Conservation (phyloP, 495 filamentous ascomycete species). For the Penicillium robsamsonii region DNA sequence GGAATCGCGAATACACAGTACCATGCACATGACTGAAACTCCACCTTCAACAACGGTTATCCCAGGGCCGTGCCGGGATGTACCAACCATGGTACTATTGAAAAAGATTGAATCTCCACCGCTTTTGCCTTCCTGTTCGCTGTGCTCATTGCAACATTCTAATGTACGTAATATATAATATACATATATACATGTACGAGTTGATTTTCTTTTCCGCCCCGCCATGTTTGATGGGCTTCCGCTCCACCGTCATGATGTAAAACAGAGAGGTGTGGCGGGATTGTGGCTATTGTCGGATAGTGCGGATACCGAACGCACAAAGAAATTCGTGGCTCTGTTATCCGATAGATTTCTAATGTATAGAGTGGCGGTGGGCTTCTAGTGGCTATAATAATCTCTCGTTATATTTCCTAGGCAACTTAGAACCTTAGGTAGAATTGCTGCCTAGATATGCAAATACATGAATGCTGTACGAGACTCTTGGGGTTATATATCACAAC, state of each 20-base stretch:
- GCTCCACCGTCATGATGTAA: slow-evolving; percentile 25
- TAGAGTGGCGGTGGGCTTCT: background rate
- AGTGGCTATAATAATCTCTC: background rate
- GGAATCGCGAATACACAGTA: slow-evolving; percentile 14
- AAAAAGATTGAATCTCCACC: slow-evolving; percentile 1
- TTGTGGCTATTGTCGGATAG: slow-evolving; percentile 20
- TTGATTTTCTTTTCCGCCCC: slow-evolving; percentile 15
- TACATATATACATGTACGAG: background rate
- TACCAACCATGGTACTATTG: slow-evolving; percentile 23
- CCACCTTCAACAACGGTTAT: slow-evolving; percentile 29
- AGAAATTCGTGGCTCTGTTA: slow-evolving; percentile 1
- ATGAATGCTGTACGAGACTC: background rate
- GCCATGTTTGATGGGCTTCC: slow-evolving; percentile 17
- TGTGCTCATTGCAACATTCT: background rate
- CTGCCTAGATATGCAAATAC: background rate
- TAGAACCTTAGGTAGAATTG: background rate
- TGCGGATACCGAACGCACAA: slow-evolving; percentile 26
- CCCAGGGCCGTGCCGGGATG: slow-evolving; percentile 27
- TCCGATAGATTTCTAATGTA: background rate
- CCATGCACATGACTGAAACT: slow-evolving; percentile 14
- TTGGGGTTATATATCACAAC: background rate
- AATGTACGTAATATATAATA: background rate
- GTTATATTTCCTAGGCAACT: background rate
- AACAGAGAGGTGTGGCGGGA: slow-evolving; percentile 19
- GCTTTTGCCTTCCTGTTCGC: background rate